Base-by-base conservation (phyloP, 352 stramenopile genomes). In the Phytophthora sansomeana region DNA sequence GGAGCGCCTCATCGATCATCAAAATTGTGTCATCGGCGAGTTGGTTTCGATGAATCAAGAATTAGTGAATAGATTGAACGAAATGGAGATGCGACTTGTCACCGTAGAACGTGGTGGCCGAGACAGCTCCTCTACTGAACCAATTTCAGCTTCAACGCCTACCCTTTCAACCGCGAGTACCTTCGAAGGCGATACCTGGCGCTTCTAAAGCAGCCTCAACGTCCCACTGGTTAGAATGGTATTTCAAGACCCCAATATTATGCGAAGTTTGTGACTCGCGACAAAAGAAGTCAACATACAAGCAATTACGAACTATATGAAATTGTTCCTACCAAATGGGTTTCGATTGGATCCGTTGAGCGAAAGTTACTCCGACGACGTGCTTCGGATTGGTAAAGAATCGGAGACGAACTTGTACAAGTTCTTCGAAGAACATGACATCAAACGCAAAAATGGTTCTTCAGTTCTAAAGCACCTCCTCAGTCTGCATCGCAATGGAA, bases 301-400 rank as follows among this genome's bases (percentile, higher is more conserved):
- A 63, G 35, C 43, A n/a, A 63, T 56, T 2, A 17, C 30, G 16
- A 53, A 46, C 26, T 56, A 55, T 44, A 50, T 63, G 44, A 63
- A 63, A 9, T 24, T 63, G 14, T 65, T 58, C 43, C 29, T 65
- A 5, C 57, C 46, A n/a, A 43, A 51, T 35, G 57, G 47, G 2
- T 58, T 63, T 30, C 26, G 14, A 2, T 5, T 63, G 3, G 47
- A 65, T 9, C 57, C 57, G 19, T n/a, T 6, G n/a, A n/a, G n/a
- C n/a, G n/a, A 21, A 21, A 10, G 36, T 6, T 42, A 42, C 10
- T 21, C 11, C n/a, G 44, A 56, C 13, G 26, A 50, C 5, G 56
- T 51, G n/a, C 26, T 33, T 1, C 16, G 21, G 1, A 3, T 47
- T 16, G 56, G 26, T 11, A 16, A 51, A 44, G 47, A 56, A 47